Conservation (phyloP, 305 asterid genomes). For the Euphrasia arctica region DNA sequence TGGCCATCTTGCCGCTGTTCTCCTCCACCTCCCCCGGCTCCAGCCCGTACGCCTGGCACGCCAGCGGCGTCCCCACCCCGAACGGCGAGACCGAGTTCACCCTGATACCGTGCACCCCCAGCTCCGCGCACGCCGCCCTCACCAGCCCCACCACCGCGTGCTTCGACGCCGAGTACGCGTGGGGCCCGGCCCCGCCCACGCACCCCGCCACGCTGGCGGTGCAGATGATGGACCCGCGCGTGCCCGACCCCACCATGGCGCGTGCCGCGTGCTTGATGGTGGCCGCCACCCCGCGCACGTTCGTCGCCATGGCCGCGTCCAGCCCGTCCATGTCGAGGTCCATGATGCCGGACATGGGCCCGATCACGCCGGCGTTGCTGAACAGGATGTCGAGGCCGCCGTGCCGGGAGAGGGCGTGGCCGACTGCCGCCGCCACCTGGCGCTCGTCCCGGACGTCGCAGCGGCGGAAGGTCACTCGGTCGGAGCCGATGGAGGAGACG, state of each 20-base stretch:
- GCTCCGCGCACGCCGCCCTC: slow-evolving; percentile 43
- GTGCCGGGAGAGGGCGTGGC: slow-evolving; percentile 32
- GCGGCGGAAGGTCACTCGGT: slow-evolving; percentile 34
- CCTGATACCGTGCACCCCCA: slow-evolving; percentile 53
- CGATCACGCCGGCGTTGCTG: slow-evolving; percentile 58
- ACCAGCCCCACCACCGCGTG: slow-evolving; percentile 59
- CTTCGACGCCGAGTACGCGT: slow-evolving; percentile 49
- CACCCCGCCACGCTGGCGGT: slow-evolving; percentile 53
- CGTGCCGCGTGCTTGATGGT: slow-evolving; percentile 58
- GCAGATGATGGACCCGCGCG: slow-evolving; percentile 54
- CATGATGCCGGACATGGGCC: slow-evolving; percentile 34
- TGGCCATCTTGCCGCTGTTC: slow-evolving; percentile 25
- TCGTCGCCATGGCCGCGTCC: slow-evolving; percentile 39
- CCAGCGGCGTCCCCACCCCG: slow-evolving; percentile 57
- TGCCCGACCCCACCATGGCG: slow-evolving; percentile 45
- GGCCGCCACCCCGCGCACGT: slow-evolving; percentile 55
- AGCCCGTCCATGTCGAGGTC: slow-evolving; percentile 41
- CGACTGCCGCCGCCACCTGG: slow-evolving; percentile 49
- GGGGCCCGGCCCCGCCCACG: slow-evolving; percentile 54
- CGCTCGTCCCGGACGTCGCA: slow-evolving; percentile 58
- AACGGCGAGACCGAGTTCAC: slow-evolving; percentile 55
- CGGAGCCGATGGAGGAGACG: slow-evolving; percentile 35
- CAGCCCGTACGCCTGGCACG: slow-evolving; percentile 31
- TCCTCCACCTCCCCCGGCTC: slow-evolving; percentile 34
- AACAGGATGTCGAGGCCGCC: slow-evolving; percentile 47